Evolutionary conservation across 2,329 filamentous ascomycete genomes (phyloP), one percentile per base, ranked within the genome.

Genomic region (Sporothrix brasiliensis): DNA sequence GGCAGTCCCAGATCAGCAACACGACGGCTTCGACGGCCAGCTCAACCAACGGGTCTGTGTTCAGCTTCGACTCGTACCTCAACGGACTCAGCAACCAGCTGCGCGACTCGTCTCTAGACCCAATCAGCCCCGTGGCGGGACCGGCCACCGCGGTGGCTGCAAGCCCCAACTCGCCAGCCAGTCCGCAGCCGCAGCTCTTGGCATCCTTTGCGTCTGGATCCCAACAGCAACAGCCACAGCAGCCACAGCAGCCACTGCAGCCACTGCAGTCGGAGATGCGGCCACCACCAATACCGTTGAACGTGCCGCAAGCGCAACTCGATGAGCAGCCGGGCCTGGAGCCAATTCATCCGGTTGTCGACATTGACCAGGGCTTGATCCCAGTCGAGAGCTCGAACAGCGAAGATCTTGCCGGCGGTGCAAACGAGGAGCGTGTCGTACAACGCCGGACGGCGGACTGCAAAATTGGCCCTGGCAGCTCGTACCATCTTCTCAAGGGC

Each of bases 401-500:
- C 1, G 14, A 34, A 5, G 24, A 27, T 44, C 30, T 11, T 27
- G 39, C 58, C 16, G 58, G n/a, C 14, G 50, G 11, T 1, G 47
- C 60, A 3, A 19, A 49, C 11, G 50, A 34, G 4, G 54, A 60
- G 21, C 58, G 21, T 5, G 19, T 63, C 3, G 7, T 69, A 1
- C 27, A 27, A 4, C 24, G 50, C 13, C 69, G 72, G 9, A 61
- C 54, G 6, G 67, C 70, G 7, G 70, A 74, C 66, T 83, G 81
- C 73, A 80, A 74, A 6, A 85, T 87, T 49, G 81, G 77, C 2
- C 76, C 78, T 0, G 74, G 77, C 11, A 86, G 84, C 73, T 87
- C 85, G 0, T 87, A 87, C 72, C 82, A 84, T 66, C 77, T 82
- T 11, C 78, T 84, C 50, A 86, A 85, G 69, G 85, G 85, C 1